phyloP scores from a whole-genome alignment of 2,329 filamentous ascomycete species.

The Xylariaceae sp. region DNA sequence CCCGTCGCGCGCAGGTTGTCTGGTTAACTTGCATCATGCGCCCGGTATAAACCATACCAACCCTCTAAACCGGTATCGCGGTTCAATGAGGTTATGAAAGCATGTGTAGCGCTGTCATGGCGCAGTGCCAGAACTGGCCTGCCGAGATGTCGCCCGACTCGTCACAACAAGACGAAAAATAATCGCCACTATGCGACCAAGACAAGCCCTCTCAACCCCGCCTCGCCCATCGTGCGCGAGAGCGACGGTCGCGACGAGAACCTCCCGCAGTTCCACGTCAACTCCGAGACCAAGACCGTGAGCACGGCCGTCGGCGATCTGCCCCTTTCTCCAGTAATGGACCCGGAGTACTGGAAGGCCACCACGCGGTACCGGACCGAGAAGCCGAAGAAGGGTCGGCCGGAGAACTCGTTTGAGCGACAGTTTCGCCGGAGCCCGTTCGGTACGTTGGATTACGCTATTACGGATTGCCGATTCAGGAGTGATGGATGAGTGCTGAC shows the following conservation, averaged over 20 bases:
- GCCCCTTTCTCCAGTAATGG: conserved; percentile 51
- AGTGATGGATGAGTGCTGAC: neutral
- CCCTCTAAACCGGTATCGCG: neutral
- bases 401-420: conserved; percentile 47
- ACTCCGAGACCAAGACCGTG: conserved; percentile 40
- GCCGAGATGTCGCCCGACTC: neutral
- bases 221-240: conserved; percentile 16
- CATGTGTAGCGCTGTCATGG: conserved; percentile 26
- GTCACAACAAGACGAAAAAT: neutral
- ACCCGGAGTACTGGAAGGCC: conserved; percentile 44
- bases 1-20: no score
- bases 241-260: conserved; percentile 12
- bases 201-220: conserved; percentile 15
- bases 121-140: conserved; percentile 23
- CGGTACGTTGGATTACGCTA: conserved; percentile 40
- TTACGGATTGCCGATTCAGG: neutral
- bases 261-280: conserved; percentile 33
- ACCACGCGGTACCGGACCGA: conserved; percentile 39
- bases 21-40: no score
- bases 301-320: conserved; percentile 42
- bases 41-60: no score
- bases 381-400: conserved; percentile 34
- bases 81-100: conserved; percentile 32
- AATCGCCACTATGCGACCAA: conserved; percentile 17
- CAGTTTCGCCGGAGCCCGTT: conserved; percentile 59